Evolutionary conservation across 306 rosid genomes (phyloP).

Genomic region (Purshia tridentata): DNA sequence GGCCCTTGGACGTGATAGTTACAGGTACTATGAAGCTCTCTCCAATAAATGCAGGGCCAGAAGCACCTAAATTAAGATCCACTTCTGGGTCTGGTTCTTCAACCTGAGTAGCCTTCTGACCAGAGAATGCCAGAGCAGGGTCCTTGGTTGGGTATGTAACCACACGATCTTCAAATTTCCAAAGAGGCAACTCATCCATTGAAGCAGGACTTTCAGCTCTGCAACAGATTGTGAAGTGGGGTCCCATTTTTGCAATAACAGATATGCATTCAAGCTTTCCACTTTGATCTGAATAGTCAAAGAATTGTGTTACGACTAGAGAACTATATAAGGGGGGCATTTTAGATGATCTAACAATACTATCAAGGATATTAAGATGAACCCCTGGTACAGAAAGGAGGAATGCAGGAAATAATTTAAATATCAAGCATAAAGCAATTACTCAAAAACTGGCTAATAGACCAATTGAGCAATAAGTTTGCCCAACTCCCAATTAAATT

Average conservation of each 20-base stretch:
- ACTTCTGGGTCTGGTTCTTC: conserved; percentile 85
- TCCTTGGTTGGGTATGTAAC: conserved; percentile 78
- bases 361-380: background rate
- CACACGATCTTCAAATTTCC: conserved; percentile 69
- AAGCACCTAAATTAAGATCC: conserved; percentile 71
- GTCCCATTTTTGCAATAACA: conserved; percentile 77
- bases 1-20: conserved; percentile 70
- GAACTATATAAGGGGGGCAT: conserved; percentile 6
- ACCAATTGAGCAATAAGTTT: background rate
- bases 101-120: conserved; percentile 82
- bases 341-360: background rate
- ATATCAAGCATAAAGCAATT: conserved; percentile 6
- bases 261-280: conserved; percentile 92
- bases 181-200: conserved; percentile 76
- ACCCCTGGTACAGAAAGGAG: background rate
- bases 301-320: conserved; percentile 25
- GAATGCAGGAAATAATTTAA: conserved; percentile 1
- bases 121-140: conserved; percentile 74
- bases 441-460: background rate
- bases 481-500: conserved; percentile 3
- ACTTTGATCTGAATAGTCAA: conserved; percentile 66
- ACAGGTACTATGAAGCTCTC: conserved; percentile 85
- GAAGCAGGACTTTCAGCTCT: conserved; percentile 97
- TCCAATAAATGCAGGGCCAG: conserved; percentile 84
- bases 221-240: conserved; percentile 82